phyloP scores from a whole-genome alignment of 2,329 filamentous ascomycete genomes.

The Epicoccum nigrum region DNA sequence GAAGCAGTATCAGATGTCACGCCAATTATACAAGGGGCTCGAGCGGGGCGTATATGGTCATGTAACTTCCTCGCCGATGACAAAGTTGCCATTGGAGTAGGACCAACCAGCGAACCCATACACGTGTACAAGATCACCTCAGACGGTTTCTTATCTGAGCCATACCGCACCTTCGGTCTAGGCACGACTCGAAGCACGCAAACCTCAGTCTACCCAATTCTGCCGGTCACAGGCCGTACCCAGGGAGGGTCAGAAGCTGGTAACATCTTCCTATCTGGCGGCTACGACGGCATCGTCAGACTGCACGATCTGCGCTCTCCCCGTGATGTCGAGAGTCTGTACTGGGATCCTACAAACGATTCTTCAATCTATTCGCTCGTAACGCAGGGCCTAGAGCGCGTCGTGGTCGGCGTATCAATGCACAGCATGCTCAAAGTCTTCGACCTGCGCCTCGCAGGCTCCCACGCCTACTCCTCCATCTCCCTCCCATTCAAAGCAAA shows the following conservation, averaged over 20 bases:
- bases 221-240: conserved; percentile 46
- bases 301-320: conserved; percentile 67
- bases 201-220: conserved; percentile 55
- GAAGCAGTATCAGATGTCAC: conserved; percentile 26
- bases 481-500: conserved; percentile 23
- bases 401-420: conserved; percentile 62
- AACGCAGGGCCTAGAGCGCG: conserved; percentile 61
- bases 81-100: conserved; percentile 59
- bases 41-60: conserved; percentile 52
- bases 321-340: conserved; percentile 55
- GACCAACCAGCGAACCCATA: conserved; percentile 52
- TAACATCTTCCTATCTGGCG: conserved; percentile 64
- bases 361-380: conserved; percentile 65
- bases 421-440: conserved; percentile 68
- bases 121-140: conserved; percentile 58
- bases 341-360: conserved; percentile 62
- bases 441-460: conserved; percentile 61
- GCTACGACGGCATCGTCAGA: conserved; percentile 62
- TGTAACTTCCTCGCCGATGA: conserved; percentile 59
- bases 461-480: conserved; percentile 47
- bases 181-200: conserved; percentile 27
- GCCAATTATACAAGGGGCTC: conserved; percentile 19
- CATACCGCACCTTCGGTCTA: conserved; percentile 50
- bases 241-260: conserved; percentile 47
- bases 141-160: conserved; percentile 48